Evolutionary conservation across 2,329 filamentous ascomycete species (phyloP), one percentile per base, ranked within the genome.

Genomic region (Stachybotrys chlorohalonatus): DNA sequence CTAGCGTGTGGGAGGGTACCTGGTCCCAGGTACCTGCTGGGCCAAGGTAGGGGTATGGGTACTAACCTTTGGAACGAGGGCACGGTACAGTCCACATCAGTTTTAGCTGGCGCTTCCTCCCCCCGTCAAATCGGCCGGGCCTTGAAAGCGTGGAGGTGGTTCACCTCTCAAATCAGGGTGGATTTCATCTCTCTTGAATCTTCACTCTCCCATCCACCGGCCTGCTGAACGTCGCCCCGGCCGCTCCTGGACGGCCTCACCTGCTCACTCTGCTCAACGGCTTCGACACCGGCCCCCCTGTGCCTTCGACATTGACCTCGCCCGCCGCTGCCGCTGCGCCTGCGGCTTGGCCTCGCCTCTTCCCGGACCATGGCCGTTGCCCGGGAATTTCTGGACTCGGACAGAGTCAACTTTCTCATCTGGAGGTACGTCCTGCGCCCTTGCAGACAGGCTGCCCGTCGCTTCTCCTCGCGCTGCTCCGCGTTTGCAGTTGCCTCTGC

Each of bases 361-460:
- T 15, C 56, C 54, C 57, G 57, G 55, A n/a, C 8, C 48, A n/a
- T 32, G 15, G 17, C 31, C 48, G 24, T 71, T 62, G 62, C 63
- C 65, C 83, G 83, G 74, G 81, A 84, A 73, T 76, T 77, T 66
- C 76, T 86, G 65, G 80, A 84, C 77, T 84, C 81, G 61, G 78
- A 86, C 70, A 78, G 81, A 75, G 75, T 86, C 77, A 86, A 86
- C 75, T 86, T 82, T 77, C 78, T 86, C 70, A 78, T 86, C 68
- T 86, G 83, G 83, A 84, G 82, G 83, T 86, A 77, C 59, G 57
- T 53, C 59, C 53, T 57, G 58, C 53, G 56, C 57, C 51, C 53
- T 48, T 58, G 58, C 55, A 52, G 24, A 24, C 24, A 55, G 54
- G 53, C 49, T 52, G 49, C 48, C 48, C 30, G 54, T 51, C 32